Base-by-base conservation (phyloP, 2,329 filamentous ascomycete genomes). In the Fusarium buharicum region DNA sequence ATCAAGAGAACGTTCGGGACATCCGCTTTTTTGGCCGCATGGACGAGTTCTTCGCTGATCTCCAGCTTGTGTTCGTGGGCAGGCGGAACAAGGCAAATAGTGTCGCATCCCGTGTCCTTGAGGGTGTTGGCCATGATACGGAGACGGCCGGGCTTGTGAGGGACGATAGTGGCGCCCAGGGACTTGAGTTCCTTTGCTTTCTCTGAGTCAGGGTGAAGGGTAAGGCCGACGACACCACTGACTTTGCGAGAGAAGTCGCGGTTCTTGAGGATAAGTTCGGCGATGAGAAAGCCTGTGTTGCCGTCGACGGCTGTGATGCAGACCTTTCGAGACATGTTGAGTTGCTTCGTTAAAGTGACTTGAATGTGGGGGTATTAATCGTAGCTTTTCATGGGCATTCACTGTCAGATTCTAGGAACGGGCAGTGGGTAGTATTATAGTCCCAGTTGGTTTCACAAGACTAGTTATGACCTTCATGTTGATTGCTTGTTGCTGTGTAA, bases 251-350 rank as follows among this genome's bases (percentile, higher is more conserved):
- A 74, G 73, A 84, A 83, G 18, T 76, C 71, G 8, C 66, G 61
- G 27, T 81, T 66, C 18, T 74, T 78, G 41, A 83, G 76, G 37
- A 83, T 74, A 7, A 83, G 74, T 62, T 84, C 79, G 34, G 79
- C 78, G 62, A 84, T 82, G 54, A 79, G 71, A 60, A 81, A 82
- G 60, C 81, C 81, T 5, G 80, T 83, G 51, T 83, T 75, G 66
- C 82, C 81, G 38, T 84, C 81, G 12, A 76, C 74, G 28, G 81
- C 76, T 3, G 79, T 82, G 65, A 83, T 74, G 64, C 78, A 80
- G 47, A 84, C 62, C 48, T 82, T 82, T 60, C 79, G 79, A 1
- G 79, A 69, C 79, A 82, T 82, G n/a, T 16, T 57, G 16, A 14
- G 8, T 14, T 10, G 11, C 16, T 37, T 1, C 13, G 6, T 1